Evolutionary conservation across 768 basidiomycete species (phyloP), one percentile per base, ranked within the genome.

Genomic region (Lactifluus echinatus): DNA sequence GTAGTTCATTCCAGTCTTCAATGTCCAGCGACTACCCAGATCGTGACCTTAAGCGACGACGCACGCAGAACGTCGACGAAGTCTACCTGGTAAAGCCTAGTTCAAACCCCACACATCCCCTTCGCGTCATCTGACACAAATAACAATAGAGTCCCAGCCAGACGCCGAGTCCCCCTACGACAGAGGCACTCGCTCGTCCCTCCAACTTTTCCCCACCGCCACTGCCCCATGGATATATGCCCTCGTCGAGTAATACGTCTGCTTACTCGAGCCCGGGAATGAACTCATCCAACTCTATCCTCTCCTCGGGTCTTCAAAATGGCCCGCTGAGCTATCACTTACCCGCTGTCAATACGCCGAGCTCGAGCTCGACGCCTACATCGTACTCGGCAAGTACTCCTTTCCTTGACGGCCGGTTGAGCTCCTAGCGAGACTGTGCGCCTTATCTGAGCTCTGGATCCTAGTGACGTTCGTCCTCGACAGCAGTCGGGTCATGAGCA

Each of bases 301-400:
- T 63, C 26, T 53, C 58, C 3, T 59, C 61, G 31, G 52, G 51
- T 6, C 37, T 54, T 44, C 60, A 61, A 34, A 40, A 21, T 39
- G 52, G 52, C n/a, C 62, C 55, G 1, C 37, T 62, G 11, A 56
- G 59, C 42, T 61, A 63, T 50, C 56, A 55, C 14, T 31, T 63
- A 0, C 53, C 54, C 6, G 39, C 61, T 17, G 53, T 55, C 31
- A 51, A 55, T 42, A 50, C 53, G 23, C 54, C 61, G 24, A 60
- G 59, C 55, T 56, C 62, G 5, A 48, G 46, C 24, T 64, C 62
- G 47, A 55, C 56, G 50, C 61, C 66, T 3, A 58, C 64, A 55
- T 84, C 86, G n/a, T 89, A 87, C 76, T 90, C 88, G 85, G 87
- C 81, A 82, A 87, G 88, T 87, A 68, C 77, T 76, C 68, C 75